Evolutionary conservation across 2,329 filamentous ascomycete genomes (phyloP).

Genomic region (Aspergillus vadensis): DNA sequence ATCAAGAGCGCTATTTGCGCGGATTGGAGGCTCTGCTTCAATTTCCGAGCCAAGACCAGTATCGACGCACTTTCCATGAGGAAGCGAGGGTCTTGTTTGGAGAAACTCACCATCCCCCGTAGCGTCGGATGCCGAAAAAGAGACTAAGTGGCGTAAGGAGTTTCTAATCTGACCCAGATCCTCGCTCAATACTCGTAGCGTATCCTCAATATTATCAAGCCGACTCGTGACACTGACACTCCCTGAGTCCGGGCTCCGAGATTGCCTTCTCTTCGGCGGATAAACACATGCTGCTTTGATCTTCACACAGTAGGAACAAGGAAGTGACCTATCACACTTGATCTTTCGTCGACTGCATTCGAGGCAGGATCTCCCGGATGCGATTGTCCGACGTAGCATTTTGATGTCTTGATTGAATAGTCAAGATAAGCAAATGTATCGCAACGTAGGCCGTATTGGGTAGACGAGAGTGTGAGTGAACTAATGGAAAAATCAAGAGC

Average conservation of each 20-base stretch:
- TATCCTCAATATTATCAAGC: conserved; percentile 16
- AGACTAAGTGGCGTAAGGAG: background rate
- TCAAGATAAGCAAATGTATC: background rate
- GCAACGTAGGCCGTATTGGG: background rate
- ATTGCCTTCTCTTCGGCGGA: conserved; percentile 9
- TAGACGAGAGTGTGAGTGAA: background rate
- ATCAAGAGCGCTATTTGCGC: background rate
- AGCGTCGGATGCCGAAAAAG: too few species aligned
- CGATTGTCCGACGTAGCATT: conserved; percentile 15
- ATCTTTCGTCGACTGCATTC: conserved; percentile 32
- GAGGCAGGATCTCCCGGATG: conserved; percentile 21
- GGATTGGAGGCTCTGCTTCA: too few species aligned
- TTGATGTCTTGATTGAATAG: background rate
- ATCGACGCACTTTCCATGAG: too few species aligned
- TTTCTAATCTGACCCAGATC: conserved; percentile 11
- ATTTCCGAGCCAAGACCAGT: too few species aligned
- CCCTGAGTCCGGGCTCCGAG: background rate
- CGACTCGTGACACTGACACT: conserved; percentile 1
- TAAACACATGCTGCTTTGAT: conserved; percentile 38
- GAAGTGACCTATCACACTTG: conserved; percentile 25
- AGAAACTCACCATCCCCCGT: background rate
- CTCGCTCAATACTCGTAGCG: background rate
- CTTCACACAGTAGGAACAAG: conserved; percentile 36
- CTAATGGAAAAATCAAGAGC: background rate
- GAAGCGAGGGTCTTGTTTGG: background rate